Conservation (phyloP, 169 alveolate genomes). For the Plasmodium yoelii region DNA sequence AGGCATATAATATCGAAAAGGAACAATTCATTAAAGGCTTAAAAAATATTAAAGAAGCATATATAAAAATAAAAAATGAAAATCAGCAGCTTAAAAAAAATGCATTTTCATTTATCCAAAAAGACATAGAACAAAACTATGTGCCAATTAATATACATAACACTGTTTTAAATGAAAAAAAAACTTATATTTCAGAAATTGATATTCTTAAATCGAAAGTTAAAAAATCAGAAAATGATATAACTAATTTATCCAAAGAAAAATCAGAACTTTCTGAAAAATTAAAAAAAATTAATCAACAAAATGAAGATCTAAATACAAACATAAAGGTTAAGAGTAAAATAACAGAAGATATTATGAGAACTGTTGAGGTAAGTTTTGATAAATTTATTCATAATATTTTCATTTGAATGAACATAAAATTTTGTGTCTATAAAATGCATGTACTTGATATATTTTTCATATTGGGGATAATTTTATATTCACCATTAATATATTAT, state of each 20-base stretch:
- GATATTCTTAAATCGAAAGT: constrained; percentile 32
- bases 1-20: constrained; percentile 36
- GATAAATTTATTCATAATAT: neutral
- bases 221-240: constrained; percentile 18
- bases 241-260: constrained; percentile 17
- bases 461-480: neutral
- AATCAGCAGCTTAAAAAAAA: constrained; percentile 45
- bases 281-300: constrained; percentile 5
- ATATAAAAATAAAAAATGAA: constrained; percentile 50
- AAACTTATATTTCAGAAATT: constrained; percentile 22
- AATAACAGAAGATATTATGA: constrained; percentile 48
- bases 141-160: constrained; percentile 42
- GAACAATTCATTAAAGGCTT: constrained; percentile 70
- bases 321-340: constrained; percentile 49
- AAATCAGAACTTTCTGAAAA: constrained; percentile 10
- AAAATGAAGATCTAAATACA: constrained; percentile 60
- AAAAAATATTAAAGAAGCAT: constrained; percentile 56
- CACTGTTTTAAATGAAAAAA: constrained; percentile 34
- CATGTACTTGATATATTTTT: neutral
- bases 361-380: constrained; percentile 44
- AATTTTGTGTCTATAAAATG: neutral
- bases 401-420: neutral
- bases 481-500: too few relatives aligned
- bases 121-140: constrained; percentile 67
- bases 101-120: constrained; percentile 45